Conservation (phyloP, 345 rosid genomes). For the Aurinia saxatilis region DNA sequence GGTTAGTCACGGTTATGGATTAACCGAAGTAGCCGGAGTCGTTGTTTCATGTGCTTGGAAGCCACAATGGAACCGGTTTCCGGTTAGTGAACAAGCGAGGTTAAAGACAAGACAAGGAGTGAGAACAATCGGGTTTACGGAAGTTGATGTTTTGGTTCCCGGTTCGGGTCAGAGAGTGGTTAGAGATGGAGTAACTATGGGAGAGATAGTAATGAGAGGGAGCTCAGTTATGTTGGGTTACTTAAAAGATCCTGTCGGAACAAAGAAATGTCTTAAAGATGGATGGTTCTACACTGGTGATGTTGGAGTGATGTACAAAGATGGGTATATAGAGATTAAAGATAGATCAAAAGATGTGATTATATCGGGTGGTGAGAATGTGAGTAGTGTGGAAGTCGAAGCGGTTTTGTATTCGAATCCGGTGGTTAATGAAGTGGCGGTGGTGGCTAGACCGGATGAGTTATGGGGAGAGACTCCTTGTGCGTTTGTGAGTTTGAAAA, state of each 20-base stretch:
- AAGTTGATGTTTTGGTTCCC: constrained; percentile 45
- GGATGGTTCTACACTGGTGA: constrained; percentile 70
- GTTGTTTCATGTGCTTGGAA: constrained; percentile 71
- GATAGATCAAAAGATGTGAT: constrained; percentile 76
- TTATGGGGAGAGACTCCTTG: constrained; percentile 90
- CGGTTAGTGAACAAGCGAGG: constrained; percentile 49
- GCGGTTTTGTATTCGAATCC: constrained; percentile 62
- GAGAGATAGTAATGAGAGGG: constrained; percentile 63
- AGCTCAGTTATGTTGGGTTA: constrained; percentile 69
- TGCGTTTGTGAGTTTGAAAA: constrained; percentile 32
- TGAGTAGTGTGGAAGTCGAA: constrained; percentile 73
- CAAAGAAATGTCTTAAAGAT: constrained; percentile 36
- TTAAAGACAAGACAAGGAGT: constrained; percentile 73
- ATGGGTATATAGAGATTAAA: constrained; percentile 62
- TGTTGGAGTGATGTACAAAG: constrained; percentile 51
- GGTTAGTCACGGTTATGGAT: constrained; percentile 71
- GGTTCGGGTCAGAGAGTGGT: constrained; percentile 36
- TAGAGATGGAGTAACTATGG: constrained; percentile 43
- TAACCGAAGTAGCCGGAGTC: constrained; percentile 62
- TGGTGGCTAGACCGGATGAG: constrained; percentile 73
- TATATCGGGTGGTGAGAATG: constrained; percentile 81
- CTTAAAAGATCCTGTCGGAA: constrained; percentile 53
- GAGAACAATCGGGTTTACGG: constrained; percentile 34
- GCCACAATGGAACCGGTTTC: constrained; percentile 56
- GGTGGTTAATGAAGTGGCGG: constrained; percentile 65